Evolutionary conservation across 768 basidiomycete species (phyloP), one percentile per base, ranked within the genome.

Genomic region (Calocera cornea): DNA sequence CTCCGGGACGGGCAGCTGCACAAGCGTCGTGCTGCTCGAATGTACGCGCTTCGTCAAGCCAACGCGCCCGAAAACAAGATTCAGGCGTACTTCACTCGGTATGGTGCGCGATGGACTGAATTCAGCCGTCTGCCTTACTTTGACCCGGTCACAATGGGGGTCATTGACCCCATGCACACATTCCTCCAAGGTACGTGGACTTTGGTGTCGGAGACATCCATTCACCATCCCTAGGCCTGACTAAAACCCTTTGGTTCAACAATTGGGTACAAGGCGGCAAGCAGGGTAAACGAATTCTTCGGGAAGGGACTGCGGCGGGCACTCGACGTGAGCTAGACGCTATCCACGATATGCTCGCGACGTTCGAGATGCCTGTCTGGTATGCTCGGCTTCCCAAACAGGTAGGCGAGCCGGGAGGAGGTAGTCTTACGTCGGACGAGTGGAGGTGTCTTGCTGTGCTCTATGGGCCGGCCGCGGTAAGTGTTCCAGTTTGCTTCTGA

Each of bases 141-240:
- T 38, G 33, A 68, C 41, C 67, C 64, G 2, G 36, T 65, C 16
- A 38, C 38, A 5, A 64, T 64, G 63, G 41, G 36, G 1, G 64
- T 68, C 12, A 40, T 68, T 38, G 67, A 68, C 64, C 67, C 67
- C 1, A 68, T 68, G 67, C 67, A 68, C 41, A 64, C 40, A n/a
- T 36, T 68, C 19, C 64, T 68, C 2, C 34, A 64, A 34, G 67
- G 67, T 65, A 24, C 34, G 54, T 24, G 19, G 8, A 47, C 44
- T 47, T 14, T 47, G 44, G 8, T 60, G 27, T 27, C 22, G 14
- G 8, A 10, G 12, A 16, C 49, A 16, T n/a, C n/a, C n/a, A 27
- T n/a, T 27, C 8, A 27, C 27, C 31, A 2, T 5, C 54, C 10
- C 10, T 16, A 29, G 24, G 22, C 2, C 54, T 16, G 54, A 14